Evolutionary conservation across 208 protist species (phyloP), one percentile per base, ranked within the genome.

Genomic region (Acanthamoeba healyi): DNA sequence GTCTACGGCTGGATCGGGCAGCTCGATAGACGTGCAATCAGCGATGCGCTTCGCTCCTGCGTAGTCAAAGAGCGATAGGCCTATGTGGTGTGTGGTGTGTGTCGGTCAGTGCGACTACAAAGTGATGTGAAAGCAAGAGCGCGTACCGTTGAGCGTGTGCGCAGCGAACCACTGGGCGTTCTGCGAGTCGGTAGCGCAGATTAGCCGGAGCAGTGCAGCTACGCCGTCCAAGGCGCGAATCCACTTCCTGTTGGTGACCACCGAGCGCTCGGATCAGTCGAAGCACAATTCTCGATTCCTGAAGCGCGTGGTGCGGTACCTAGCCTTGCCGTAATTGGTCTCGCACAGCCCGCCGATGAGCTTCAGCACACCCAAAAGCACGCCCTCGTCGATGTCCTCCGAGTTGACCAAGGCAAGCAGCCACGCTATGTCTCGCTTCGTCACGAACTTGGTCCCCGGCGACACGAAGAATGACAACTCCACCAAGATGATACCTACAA

Each of bases 91-190:
- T 24, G 67, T 15, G n/a, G n/a, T 10, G 17, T 26, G 9, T n/a
- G 54, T 29, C 15, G 54, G 22, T 15, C 54, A 6, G n/a, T n/a
- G n/a, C n/a, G n/a, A n/a, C n/a, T n/a, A n/a, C n/a, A n/a, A n/a
- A n/a, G n/a, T n/a, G n/a, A n/a, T n/a, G 54, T 26, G 54, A 22
- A 61, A 15, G 4, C 4, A 29, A 36, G 12, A 19, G 3, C 3
- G 0, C 74, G 2, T 36, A 86, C 77, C 77, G n/a, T 86, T 86
- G 22, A 86, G 77, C 44, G 77, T 86, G 32, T 86, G 77, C 4
- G 77, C 77, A 49, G 77, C 77, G 26, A 86, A 86, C 77, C 77
- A 86, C 77, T 86, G 77, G 6, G 77, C 77, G 42, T 86, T 86
- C 32, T 86, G 77, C 77, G 77, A 86, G 26, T 86, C 77, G n/a